A percentile compares a stretch with the other conserved stretches of the same genome.
These are phyloP conservation scores for Triticum dicoccoides DNA, from an alignment of 176 grass and related monocot species.

Conservation along the genomic window DNA sequence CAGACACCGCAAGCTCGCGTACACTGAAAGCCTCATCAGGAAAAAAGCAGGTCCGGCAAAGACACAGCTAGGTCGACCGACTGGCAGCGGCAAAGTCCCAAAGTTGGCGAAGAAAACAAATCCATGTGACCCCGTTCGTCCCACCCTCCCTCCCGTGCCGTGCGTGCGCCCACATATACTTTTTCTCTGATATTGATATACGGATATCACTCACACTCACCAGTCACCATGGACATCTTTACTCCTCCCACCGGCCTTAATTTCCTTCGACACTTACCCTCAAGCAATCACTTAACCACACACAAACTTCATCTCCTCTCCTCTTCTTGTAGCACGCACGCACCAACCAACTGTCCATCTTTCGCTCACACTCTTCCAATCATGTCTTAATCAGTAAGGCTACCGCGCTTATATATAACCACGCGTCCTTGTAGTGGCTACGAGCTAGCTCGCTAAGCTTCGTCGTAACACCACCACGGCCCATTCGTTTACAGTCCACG, in stretches of 20 bases:
- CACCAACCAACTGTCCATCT: conserved; percentile 30
- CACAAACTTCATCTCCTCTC: neutral
- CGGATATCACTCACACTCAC: neutral
- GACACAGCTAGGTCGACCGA: neutral
- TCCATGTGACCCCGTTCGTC: conserved; percentile 32
- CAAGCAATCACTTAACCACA: conserved; percentile 52
- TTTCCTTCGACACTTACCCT: neutral
- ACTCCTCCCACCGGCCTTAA: neutral
- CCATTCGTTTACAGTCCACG: neutral
- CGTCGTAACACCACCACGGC: neutral
- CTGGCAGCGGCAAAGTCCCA: conserved; percentile 17
- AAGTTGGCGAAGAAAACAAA: conserved; percentile 46
- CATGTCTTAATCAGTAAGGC: neutral
- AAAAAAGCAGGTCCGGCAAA: neutral
- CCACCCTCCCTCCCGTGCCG: neutral
- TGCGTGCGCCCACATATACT: neutral
- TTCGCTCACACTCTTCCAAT: conserved; percentile 40
- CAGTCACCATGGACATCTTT: neutral
- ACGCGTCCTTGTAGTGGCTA: conserved; percentile 4
- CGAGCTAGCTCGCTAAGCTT: neutral
- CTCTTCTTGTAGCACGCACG: neutral
- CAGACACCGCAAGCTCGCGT: neutral
- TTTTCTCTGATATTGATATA: neutral
- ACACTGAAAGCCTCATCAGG: neutral
- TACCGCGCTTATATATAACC: neutral